Percentiles rank a stretch among this genome's conserved stretches.
Conservation (phyloP, 139 green algal genomes). For the Trebouxia sp. region DNA sequence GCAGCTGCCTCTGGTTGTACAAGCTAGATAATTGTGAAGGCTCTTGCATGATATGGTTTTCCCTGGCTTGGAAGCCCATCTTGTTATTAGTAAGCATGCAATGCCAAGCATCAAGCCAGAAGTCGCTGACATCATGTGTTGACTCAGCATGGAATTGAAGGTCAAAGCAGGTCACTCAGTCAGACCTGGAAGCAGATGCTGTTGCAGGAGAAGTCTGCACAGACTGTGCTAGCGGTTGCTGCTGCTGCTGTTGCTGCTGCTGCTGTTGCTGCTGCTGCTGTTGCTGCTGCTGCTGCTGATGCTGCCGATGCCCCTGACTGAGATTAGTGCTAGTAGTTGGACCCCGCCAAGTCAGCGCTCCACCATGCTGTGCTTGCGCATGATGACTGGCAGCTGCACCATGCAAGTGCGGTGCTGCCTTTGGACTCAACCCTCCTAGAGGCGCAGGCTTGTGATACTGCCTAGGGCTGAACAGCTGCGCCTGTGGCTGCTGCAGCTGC, state of each 20-base stretch:
- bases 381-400: not conserved
- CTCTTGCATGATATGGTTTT: no score
- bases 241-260: not conserved
- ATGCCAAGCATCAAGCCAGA: not conserved
- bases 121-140: not conserved
- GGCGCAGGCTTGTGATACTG: not conserved
- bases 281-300: not conserved
- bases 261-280: not conserved
- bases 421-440: not conserved
- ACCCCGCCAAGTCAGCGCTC: not conserved
- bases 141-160: not conserved
- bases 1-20: no score
- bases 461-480: conserved; percentile 1
- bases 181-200: not conserved
- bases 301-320: not conserved
- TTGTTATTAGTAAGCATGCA: not conserved
- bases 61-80: no score
- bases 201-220: not conserved
- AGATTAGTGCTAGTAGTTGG: not conserved
- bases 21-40: no score
- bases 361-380: not conserved
- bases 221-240: not conserved
- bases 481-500: conserved; percentile 4
- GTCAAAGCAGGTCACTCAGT: no score
- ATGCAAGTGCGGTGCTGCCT: not conserved